A percentile compares a stretch with the other conserved stretches of the same genome.
Conservation (phyloP, 495 filamentous ascomycete genomes). For the Tetracladium marchalianum region DNA sequence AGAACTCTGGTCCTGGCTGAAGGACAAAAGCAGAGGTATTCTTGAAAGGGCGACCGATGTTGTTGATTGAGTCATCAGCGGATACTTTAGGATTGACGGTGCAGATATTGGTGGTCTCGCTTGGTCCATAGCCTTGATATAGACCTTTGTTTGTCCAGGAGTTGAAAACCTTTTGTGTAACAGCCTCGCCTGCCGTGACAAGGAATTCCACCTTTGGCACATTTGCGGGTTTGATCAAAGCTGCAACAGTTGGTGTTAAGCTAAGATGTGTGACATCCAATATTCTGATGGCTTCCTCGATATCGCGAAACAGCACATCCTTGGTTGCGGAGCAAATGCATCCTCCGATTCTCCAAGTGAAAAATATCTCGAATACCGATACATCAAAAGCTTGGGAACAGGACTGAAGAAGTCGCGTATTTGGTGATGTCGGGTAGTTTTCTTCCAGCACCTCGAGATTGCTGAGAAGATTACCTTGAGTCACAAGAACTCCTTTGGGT, state of each 20-base stretch:
- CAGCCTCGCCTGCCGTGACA: constrained; percentile 59
- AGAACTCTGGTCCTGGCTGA: constrained; percentile 30
- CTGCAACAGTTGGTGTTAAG: constrained; percentile 68
- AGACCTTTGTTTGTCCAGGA: constrained; percentile 58
- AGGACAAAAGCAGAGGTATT: constrained; percentile 68
- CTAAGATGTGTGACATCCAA: constrained; percentile 63
- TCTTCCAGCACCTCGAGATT: constrained; percentile 50
- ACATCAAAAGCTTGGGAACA: constrained; percentile 69
- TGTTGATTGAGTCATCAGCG: constrained; percentile 35
- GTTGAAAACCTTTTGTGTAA: constrained; percentile 54
- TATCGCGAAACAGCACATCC: constrained; percentile 52
- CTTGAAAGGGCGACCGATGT: constrained; percentile 53
- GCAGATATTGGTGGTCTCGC: constrained; percentile 67
- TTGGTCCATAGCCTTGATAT: constrained; percentile 64
- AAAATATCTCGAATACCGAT: constrained; percentile 75
- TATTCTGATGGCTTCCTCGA: constrained; percentile 45
- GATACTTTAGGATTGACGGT: constrained; percentile 44
- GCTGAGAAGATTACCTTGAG: constrained; percentile 55
- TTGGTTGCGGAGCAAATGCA: constrained; percentile 60
- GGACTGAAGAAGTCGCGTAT: constrained; percentile 54
- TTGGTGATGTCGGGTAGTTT: constrained; percentile 42
- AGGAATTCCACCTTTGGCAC: constrained; percentile 58
- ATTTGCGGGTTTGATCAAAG: constrained; percentile 47
- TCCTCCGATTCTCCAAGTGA: constrained; percentile 63
- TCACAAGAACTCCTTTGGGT: constrained; percentile 63